Conservation (phyloP, 805 yeast genomes). For the Pichia kluyveri region DNA sequence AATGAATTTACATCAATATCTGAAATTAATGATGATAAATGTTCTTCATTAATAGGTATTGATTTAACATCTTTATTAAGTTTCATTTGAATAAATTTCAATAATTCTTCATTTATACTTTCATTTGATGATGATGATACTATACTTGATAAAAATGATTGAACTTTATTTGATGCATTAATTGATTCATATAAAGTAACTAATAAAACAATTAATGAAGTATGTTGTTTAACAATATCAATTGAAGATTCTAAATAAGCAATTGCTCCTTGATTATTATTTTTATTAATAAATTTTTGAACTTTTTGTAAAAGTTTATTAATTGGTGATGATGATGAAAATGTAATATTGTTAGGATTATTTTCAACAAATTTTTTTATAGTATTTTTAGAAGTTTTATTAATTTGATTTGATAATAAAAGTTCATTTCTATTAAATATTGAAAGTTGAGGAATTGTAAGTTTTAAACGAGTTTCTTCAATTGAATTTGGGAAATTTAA, state of each 20-base stretch:
- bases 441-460: slow-evolving; percentile 33
- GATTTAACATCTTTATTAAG: neutral
- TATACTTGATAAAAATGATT: slow-evolving; percentile 26
- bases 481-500: slow-evolving; percentile 24
- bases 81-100: slow-evolving; percentile 13
- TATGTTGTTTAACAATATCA: slow-evolving; percentile 13
- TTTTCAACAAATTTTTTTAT: slow-evolving; percentile 12
- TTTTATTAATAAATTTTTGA: slow-evolving; percentile 25
- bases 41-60: slow-evolving; percentile 3
- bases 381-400: slow-evolving; percentile 21
- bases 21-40: slow-evolving; percentile 20
- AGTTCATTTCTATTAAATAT: slow-evolving; percentile 36
- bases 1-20: slow-evolving; percentile 26
- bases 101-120: slow-evolving; percentile 22
- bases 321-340: neutral
- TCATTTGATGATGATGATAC: too few relatives aligned
- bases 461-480: slow-evolving; percentile 20
- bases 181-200: slow-evolving; percentile 40
- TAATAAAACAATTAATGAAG: slow-evolving; percentile 43
- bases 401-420: slow-evolving; percentile 31
- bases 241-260: slow-evolving; percentile 26
- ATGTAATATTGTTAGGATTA: slow-evolving; percentile 5
- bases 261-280: slow-evolving; percentile 28
- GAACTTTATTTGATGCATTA: slow-evolving; percentile 14
- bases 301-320: slow-evolving; percentile 23